phyloP scores from a whole-genome alignment of 371 early-diverging fungal species.

The Mortierella sp. region DNA sequence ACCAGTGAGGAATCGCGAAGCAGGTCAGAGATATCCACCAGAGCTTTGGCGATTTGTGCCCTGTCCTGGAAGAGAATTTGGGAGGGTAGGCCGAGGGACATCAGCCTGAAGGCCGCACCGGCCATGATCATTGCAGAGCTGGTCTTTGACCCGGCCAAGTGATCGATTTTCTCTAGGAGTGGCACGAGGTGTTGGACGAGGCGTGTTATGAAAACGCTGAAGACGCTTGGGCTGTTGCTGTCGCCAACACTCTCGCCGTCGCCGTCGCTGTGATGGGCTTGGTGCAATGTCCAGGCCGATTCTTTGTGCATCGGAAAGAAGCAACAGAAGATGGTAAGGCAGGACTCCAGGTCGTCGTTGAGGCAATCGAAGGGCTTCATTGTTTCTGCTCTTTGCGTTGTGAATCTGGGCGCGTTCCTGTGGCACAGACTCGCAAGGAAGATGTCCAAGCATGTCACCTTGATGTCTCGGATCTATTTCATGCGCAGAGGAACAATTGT shows the following conservation, averaged over 20 bases:
- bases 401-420: slow-evolving; percentile 19
- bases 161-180: slow-evolving; percentile 19
- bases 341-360: slow-evolving; percentile 18
- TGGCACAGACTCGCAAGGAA: slow-evolving; percentile 25
- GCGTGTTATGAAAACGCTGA: slow-evolving; percentile 17
- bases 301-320: slow-evolving; percentile 26
- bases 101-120: background rate
- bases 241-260: no score
- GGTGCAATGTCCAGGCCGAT: slow-evolving; percentile 18
- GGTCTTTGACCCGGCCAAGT: background rate
- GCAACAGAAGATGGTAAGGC: slow-evolving; percentile 16
- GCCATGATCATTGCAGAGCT: slow-evolving; percentile 12
- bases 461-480: slow-evolving; percentile 14
- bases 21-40: slow-evolving; percentile 24
- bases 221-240: background rate
- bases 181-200: slow-evolving; percentile 29
- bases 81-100: slow-evolving; percentile 28
- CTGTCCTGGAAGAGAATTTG: background rate
- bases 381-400: background rate
- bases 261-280: background rate
- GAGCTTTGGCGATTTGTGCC: background rate
- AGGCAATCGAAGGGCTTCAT: background rate
- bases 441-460: slow-evolving; percentile 30
- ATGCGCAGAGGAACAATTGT: background rate
- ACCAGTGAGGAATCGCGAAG: slow-evolving; percentile 23